Percentiles rank a stretch among this genome's conserved stretches.
Evolutionary conservation across 73 alveolate genomes (phyloP).

Genomic region (Blepharisma japonicum): DNA sequence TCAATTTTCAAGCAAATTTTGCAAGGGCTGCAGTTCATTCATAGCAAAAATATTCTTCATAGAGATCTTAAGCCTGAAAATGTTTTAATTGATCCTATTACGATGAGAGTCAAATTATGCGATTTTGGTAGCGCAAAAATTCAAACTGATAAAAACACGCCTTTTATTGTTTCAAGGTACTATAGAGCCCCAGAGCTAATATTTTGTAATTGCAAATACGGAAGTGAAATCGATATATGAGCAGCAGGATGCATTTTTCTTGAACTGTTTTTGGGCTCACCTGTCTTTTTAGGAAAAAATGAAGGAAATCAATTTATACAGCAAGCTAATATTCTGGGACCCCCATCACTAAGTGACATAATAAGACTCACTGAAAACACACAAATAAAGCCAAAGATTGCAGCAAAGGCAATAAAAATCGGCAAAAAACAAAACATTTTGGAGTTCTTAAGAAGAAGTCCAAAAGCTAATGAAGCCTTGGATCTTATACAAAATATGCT

Average conservation of each 20-base stretch:
- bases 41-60: conserved; percentile 17
- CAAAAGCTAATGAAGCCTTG: conserved; percentile 31
- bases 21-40: conserved; percentile 4
- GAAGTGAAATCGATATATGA: conserved; percentile 80
- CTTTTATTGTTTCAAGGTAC: conserved; percentile 78
- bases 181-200: conserved; percentile 85
- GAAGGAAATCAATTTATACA: conserved; percentile 66
- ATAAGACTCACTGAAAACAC: conserved; percentile 25
- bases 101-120: conserved; percentile 34
- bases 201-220: conserved; percentile 58
- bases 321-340: conserved; percentile 33
- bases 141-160: conserved; percentile 49
- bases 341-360: conserved; percentile 32
- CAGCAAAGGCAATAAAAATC: not conserved
- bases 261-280: conserved; percentile 66
- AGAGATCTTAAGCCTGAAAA: conserved; percentile 30
- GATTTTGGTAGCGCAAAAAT: conserved; percentile 81
- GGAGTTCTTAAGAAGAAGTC: not conserved
- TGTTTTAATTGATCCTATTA: conserved; percentile 9
- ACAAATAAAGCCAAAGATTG: not conserved
- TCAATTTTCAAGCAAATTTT: conserved; percentile 17
- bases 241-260: conserved; percentile 86
- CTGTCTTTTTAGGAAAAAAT: conserved; percentile 77
- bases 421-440: not conserved
- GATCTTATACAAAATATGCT: conserved; percentile 38